Percentiles rank a stretch among this genome's conserved stretches.
Conservation (phyloP, 2,329 filamentous ascomycete genomes). For the Apiospora kogelbergensis region DNA sequence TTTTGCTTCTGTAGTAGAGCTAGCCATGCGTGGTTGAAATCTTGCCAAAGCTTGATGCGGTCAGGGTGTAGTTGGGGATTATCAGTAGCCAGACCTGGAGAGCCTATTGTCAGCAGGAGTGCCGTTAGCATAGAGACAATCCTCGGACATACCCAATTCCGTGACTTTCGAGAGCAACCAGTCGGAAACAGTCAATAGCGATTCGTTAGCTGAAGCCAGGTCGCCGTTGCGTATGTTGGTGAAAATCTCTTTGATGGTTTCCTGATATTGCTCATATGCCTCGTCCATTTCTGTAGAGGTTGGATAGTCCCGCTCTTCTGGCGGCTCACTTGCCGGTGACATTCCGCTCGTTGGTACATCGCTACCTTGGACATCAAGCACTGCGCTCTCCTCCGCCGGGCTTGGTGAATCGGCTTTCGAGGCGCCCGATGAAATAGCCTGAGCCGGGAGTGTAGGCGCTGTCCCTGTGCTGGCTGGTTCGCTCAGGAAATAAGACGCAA, state of each 20-base stretch:
- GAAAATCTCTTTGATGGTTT: conserved; percentile 65
- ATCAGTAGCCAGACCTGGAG: conserved; percentile 77
- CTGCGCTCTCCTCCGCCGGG: conserved; percentile 52
- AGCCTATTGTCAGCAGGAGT: not conserved
- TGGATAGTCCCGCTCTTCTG: conserved; percentile 29
- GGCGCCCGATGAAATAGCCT: conserved; percentile 48
- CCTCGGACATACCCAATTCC: conserved; percentile 50
- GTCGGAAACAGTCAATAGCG: conserved; percentile 51
- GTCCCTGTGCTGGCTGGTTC: conserved; percentile 63
- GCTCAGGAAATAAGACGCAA: conserved; percentile 51
- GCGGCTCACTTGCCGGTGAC: conserved; percentile 36
- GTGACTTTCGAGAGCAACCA: conserved; percentile 56
- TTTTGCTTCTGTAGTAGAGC: conserved; percentile 80
- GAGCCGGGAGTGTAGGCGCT: conserved; percentile 52
- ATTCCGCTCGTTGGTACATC: conserved; percentile 49
- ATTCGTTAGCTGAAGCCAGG: conserved; percentile 51
- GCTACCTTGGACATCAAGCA: conserved; percentile 52
- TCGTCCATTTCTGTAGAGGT: conserved; percentile 51
- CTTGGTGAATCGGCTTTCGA: conserved; percentile 66
- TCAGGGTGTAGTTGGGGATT: conserved; percentile 73
- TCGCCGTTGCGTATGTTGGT: conserved; percentile 62
- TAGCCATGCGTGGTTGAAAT: conserved; percentile 94
- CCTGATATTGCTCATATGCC: conserved; percentile 66
- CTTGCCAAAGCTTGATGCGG: conserved; percentile 83
- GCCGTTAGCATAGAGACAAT: not conserved